Evolutionary conservation across 331 rosid species (phyloP), one percentile per base, ranked within the genome.

Genomic region (Pyracantha coccinea): DNA sequence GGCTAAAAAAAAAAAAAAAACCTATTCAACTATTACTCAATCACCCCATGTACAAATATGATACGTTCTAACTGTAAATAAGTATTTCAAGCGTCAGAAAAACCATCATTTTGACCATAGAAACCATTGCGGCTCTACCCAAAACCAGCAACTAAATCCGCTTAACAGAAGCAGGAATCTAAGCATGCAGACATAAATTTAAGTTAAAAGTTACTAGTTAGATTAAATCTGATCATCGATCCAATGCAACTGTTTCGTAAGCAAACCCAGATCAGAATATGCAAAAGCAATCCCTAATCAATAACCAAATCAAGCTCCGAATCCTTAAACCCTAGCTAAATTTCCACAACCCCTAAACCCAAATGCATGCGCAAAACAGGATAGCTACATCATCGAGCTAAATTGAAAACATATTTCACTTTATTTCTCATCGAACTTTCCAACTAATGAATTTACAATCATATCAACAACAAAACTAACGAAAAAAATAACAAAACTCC

Each of bases 321-420:
- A 77, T 59, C 74, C 83, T 85, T 77, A 82, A 89, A 85, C 92
- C 92, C 92, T 87, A 81, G 82, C 76, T 58, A 76, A 44, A 82
- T 58, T 61, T 65, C 52, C 44, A 65, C 70, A 72, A 85, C 69
- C 65, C 78, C 76, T 27, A 28, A 15, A 55, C 3, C 47, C 15
- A 14, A 77, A 38, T 63, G 38, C 64, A 68, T 19, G 45, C 50
- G 11, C 7, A 2, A 31, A 64, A n/a, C 29, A 23, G 4, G 32
- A 52, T 14, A 66, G 50, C 17, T 53, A 53, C 41, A 68, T 21
- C 52, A 62, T 45, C 81, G n/a, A 24, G 15, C 57, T 41, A 47
- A 57, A 23, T 33, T 4, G 20, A 28, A 31, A 54, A 52, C 79
- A 5, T 25, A 3, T 55, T n/a, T 29, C 13, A 44, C 44, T 38